phyloP scores from a whole-genome alignment of 2,329 filamentous ascomycete genomes.

The Pezicula radicicola region DNA sequence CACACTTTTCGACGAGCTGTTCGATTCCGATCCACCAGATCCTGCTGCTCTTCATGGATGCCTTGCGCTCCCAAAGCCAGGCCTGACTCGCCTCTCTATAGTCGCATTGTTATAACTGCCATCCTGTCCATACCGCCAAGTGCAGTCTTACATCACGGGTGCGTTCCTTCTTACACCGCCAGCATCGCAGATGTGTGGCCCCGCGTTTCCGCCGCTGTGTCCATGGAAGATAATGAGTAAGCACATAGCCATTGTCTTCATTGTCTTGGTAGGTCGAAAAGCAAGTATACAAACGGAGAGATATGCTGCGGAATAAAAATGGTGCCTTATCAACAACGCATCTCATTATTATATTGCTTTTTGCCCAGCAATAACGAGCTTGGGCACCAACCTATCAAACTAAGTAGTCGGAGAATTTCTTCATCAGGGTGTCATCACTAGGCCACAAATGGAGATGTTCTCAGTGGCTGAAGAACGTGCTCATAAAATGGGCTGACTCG shows the following conservation, averaged over 20 bases:
- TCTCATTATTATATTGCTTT: background rate
- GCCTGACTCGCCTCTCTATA: conserved; percentile 13
- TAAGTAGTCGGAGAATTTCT: background rate
- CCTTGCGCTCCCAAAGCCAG: conserved; percentile 1
- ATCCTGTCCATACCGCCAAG: background rate
- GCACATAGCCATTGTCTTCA: conserved; percentile 15
- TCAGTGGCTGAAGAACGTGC: conserved; percentile 18
- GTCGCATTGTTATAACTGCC: conserved; percentile 3
- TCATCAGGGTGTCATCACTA: background rate
- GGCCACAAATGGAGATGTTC: conserved; percentile 11
- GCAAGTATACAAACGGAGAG: conserved; percentile 21
- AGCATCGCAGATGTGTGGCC: conserved; percentile 19
- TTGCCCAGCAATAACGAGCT: background rate
- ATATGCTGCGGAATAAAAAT: background rate
- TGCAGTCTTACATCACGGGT: conserved; percentile 20
- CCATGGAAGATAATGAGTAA: conserved; percentile 12
- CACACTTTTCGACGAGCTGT: too few species aligned
- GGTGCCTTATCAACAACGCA: background rate
- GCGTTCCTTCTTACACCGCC: conserved; percentile 23
- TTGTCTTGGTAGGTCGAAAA: conserved; percentile 12
- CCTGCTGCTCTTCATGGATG: background rate
- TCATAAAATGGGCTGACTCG: conserved; percentile 11
- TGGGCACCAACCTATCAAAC: background rate
- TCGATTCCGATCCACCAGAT: background rate
- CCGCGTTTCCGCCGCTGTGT: conserved; percentile 13